Evolutionary conservation across 768 basidiomycete species (phyloP), one percentile per base, ranked within the genome.

Genomic region (Boletus bicolor): DNA sequence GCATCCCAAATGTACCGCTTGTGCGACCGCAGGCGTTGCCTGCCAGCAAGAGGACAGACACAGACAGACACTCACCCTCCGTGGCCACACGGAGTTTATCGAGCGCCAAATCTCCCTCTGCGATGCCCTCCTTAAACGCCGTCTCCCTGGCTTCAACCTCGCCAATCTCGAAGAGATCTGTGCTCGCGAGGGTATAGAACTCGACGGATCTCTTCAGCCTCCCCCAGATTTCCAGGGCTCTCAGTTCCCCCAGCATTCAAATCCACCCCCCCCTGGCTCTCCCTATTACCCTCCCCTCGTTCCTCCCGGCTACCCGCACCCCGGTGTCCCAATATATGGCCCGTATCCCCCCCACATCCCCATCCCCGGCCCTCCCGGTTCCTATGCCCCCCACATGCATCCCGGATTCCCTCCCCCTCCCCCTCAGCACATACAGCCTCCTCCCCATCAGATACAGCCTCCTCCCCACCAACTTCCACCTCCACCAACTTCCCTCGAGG

Each of bases 1-100:
- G 68, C 89, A 91, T 70, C 91, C 91, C 37, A 76, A 87, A 72
- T 93, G 91, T 68, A 89, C 88, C 17, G 88, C 91, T 37, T 93
- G 91, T 68, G 82, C 87, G 38, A 87, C 86, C 9, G 89, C 91
- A 0, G 86, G 86, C 61, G 87, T 86, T 0, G 70, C 80, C 42
- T 93, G 91, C 75, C 85, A 92, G 67, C 91, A 93, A 69, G 91
- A 93, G 66, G 91, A 93, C 75, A 77, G 91, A 45, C 90, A 93
- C 72, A 78, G 91, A 39, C 89, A 92, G 79, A 91, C 87, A 1
- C 81, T 93, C 64, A 92, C 90, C 48, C 88, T 87, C 2, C 79
- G 91, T 39, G 91, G 91, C 36, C 86, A 93, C 71, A 87, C 89
- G 0, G 91, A 92, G 67, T 86, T 80, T 57, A 73, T 93, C 69